Base-by-base conservation (phyloP, 106 monocot genomes). In the Dendrobium officinale region DNA sequence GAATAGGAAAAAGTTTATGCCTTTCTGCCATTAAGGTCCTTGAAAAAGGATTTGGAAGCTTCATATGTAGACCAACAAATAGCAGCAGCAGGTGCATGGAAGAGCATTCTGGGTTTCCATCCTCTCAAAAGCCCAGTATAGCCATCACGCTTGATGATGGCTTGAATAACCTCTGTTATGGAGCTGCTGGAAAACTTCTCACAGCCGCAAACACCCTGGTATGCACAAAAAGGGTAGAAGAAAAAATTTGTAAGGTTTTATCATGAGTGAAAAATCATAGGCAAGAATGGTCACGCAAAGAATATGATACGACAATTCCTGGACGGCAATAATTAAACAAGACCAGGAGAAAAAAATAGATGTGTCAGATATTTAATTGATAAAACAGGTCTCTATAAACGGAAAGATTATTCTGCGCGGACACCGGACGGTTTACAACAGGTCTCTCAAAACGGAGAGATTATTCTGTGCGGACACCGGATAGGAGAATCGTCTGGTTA, bases 61-160 rank as follows among this genome's bases (percentile, higher is more conserved):
- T 95, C 95, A 19, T 95, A 95, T 5, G 92, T 87, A 15, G 95
- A 93, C 95, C 95, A 95, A 80, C 95, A 95, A 68, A 95, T 95
- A 31, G 95, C 91, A 44, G 95, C 95, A 29, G 95, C 95, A 15
- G 95, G 95, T 29, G 93, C 93, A 66, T 95, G 95, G 77, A 95
- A 95, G 6, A 95, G 88, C 89, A 95, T 93, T 47, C 95, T 83
- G 18, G 95, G 88, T 70, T 84, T 91, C 95, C 91, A 95, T 43
- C 95, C 95, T 49, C 91, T 89, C 85, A 95, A 84, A 5, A 95
- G 88, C 3, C 89, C 95, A 18, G 68, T 56, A 74, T 93, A 89
- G 16, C 95, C 95, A 49, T 93, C 89, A 15, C 91, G 86, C 86
- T 78, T 88, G 55, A 89, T 51, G 41, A 95, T 93, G 3, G 85